A percentile compares a stretch with the other conserved stretches of the same genome.
These are phyloP conservation scores for Combretum micranthum DNA, from an alignment of 345 rosid genomes.

Conservation along the genomic window DNA sequence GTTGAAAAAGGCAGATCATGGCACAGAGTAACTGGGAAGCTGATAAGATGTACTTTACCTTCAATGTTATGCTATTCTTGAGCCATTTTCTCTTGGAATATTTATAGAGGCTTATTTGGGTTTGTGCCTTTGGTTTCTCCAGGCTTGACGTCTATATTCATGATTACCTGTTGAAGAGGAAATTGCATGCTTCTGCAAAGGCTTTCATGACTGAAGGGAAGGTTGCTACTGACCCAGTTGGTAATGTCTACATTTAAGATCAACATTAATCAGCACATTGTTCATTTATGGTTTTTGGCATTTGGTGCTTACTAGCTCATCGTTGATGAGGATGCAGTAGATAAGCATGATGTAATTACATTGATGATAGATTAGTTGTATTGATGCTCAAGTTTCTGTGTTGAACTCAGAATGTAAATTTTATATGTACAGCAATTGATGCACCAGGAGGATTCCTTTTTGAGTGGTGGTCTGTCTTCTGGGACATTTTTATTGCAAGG, in stretches of 20 bases:
- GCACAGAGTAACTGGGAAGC: slow-evolving; percentile 70
- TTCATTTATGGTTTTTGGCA: too few species aligned
- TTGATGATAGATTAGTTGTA: too few species aligned
- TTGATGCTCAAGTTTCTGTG: neutral
- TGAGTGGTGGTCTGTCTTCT: slow-evolving; percentile 79
- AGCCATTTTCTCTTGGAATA: neutral
- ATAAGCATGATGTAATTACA: too few species aligned
- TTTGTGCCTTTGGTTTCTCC: slow-evolving; percentile 2
- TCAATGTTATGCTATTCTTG: slow-evolving; percentile 3
- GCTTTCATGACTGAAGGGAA: slow-evolving; percentile 69
- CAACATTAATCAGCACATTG: neutral
- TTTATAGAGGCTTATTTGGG: neutral
- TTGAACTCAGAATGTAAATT: neutral
- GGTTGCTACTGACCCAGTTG: slow-evolving; percentile 63
- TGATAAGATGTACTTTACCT: slow-evolving; percentile 46
- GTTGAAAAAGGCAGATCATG: slow-evolving; percentile 18
- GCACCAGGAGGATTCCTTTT: slow-evolving; percentile 76
- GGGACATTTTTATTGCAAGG: slow-evolving; percentile 76
- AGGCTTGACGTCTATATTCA: slow-evolving; percentile 78
- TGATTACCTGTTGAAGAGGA: slow-evolving; percentile 63
- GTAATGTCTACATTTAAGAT: slow-evolving; percentile 26
- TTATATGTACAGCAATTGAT: slow-evolving; percentile 46
- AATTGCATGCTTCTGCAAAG: slow-evolving; percentile 57
- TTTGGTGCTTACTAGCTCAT: too few species aligned
- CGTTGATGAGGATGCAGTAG: too few species aligned